These are phyloP conservation scores for Nitzschia sp. DNA, from an alignment of 108 stramenopile genomes.

Conservation along the genomic window DNA sequence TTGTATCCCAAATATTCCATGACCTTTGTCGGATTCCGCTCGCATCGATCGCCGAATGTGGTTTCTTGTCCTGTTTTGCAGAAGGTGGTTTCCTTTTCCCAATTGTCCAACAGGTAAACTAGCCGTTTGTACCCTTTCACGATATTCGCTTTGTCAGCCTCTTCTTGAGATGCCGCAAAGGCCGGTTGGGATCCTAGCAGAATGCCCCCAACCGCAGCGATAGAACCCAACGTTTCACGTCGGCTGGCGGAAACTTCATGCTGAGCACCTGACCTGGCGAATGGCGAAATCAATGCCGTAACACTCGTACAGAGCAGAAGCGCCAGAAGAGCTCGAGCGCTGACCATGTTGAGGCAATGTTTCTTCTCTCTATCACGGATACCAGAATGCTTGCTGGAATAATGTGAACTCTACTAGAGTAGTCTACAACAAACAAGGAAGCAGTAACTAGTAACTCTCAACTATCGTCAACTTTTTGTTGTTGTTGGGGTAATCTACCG, in stretches of 20 bases:
- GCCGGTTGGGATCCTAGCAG: conserved; percentile 13
- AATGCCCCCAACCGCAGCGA: not conserved
- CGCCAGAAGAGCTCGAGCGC: too few species aligned
- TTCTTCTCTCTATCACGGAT: too few species aligned
- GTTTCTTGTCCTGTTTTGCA: conserved; percentile 60
- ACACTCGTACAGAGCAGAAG: too few species aligned
- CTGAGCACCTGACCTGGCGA: too few species aligned
- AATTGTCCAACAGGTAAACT: conserved; percentile 76
- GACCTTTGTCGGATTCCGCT: conserved; percentile 77
- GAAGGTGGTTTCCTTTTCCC: conserved; percentile 80
- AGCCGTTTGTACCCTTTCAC: conserved; percentile 72
- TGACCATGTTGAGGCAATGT: too few species aligned
- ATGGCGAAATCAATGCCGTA: too few species aligned
- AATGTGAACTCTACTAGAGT: too few species aligned
- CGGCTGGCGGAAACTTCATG: not conserved
- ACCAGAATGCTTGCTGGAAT: too few species aligned
- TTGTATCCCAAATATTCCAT: conserved; percentile 84
- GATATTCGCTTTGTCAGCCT: conserved; percentile 67
- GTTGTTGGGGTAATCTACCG: too few species aligned
- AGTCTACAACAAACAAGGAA: too few species aligned
- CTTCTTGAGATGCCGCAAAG: conserved; percentile 41
- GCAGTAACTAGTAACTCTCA: too few species aligned
- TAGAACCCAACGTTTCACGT: not conserved
- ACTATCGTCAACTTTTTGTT: too few species aligned
- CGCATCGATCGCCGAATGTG: conserved; percentile 54